A percentile compares a stretch with the other conserved stretches of the same genome.
phyloP scores from a whole-genome alignment of 1,284 basidiomycete genomes.

The Pisolithus thermaeus region DNA sequence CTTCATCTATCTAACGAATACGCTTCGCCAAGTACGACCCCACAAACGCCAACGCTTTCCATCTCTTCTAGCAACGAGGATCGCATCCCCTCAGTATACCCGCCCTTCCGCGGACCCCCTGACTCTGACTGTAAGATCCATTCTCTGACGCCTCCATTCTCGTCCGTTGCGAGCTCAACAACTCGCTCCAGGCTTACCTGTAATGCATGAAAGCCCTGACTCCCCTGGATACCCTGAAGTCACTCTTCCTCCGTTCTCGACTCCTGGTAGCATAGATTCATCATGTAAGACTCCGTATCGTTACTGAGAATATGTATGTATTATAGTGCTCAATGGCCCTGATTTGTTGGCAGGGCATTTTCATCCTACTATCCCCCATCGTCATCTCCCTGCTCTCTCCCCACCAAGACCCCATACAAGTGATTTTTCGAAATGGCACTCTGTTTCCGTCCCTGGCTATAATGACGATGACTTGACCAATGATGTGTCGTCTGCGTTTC shows the following conservation, averaged over 20 bases:
- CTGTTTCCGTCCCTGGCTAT: neutral
- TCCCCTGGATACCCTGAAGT: constrained; percentile 34
- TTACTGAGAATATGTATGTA: constrained; percentile 50
- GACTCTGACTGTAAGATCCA: constrained; percentile 28
- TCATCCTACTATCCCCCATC: constrained; percentile 10
- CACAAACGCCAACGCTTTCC: constrained; percentile 48
- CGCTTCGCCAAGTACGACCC: constrained; percentile 44
- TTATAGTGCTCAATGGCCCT: constrained; percentile 65
- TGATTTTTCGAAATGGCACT: constrained; percentile 22
- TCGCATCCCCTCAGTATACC: constrained; percentile 36
- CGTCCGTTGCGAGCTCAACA: neutral
- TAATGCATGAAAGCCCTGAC: constrained; percentile 36
- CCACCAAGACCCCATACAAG: constrained; percentile 27
- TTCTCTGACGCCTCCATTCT: constrained; percentile 3
- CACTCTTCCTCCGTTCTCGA: constrained; percentile 33
- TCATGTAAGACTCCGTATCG: constrained; percentile 68
- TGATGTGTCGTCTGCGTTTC: constrained; percentile 20
- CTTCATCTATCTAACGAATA: constrained; percentile 48
- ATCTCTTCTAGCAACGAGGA: constrained; percentile 39
- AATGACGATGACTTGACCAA: constrained; percentile 12
- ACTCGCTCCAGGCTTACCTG: constrained; percentile 19
- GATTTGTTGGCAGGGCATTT: constrained; percentile 47
- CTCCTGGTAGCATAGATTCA: constrained; percentile 40
- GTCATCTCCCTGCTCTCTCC: neutral
- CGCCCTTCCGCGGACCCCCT: constrained; percentile 34